These are phyloP conservation scores for Pythium coloratum DNA, from an alignment of 352 stramenopile species.

Conservation along the genomic window DNA sequence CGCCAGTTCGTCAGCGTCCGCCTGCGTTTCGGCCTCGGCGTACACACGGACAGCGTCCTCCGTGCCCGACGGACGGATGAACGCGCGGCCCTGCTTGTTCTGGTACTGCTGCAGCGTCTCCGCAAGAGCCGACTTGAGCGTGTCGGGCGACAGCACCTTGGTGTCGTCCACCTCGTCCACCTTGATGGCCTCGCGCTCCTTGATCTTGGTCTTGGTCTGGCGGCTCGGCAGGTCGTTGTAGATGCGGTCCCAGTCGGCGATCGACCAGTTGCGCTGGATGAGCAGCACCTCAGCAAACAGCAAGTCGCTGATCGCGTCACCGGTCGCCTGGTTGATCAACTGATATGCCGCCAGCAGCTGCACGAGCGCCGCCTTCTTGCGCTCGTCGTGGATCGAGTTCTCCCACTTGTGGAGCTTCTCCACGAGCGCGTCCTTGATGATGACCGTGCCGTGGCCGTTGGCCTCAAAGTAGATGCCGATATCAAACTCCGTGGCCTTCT, in stretches of 20 bases:
- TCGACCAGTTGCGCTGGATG: constrained; percentile 84
- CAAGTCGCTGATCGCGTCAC: constrained; percentile 97
- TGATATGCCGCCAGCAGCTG: constrained; percentile 86
- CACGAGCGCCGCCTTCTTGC: constrained; percentile 80
- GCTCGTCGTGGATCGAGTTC: constrained; percentile 67
- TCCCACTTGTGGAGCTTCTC: constrained; percentile 84
- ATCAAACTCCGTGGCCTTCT: constrained; percentile 94
- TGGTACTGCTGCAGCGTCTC: constrained; percentile 51
- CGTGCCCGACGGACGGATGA: constrained; percentile 97
- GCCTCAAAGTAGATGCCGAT: constrained; percentile 99
- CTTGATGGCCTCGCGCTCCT: constrained; percentile 64
- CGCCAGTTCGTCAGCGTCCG: constrained; percentile 89
- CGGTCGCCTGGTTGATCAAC: constrained; percentile 97
- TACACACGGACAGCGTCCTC: constrained; percentile 99
- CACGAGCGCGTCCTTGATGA: constrained; percentile 92
- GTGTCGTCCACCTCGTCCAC: constrained; percentile 70
- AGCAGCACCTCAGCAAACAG: constrained; percentile 96
- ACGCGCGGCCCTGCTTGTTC: constrained; percentile 74
- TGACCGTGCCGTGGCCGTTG: constrained; percentile 98
- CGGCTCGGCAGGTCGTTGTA: constrained; percentile 95
- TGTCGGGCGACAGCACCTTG: constrained; percentile 55
- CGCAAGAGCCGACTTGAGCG: constrained; percentile 57
- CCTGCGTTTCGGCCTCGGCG: constrained; percentile 93
- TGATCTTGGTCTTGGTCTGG: constrained; percentile 86
- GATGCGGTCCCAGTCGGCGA: constrained; percentile 92